Evolutionary conservation across 768 basidiomycete genomes (phyloP).

Genomic region (Pulveroboletus sp.): DNA sequence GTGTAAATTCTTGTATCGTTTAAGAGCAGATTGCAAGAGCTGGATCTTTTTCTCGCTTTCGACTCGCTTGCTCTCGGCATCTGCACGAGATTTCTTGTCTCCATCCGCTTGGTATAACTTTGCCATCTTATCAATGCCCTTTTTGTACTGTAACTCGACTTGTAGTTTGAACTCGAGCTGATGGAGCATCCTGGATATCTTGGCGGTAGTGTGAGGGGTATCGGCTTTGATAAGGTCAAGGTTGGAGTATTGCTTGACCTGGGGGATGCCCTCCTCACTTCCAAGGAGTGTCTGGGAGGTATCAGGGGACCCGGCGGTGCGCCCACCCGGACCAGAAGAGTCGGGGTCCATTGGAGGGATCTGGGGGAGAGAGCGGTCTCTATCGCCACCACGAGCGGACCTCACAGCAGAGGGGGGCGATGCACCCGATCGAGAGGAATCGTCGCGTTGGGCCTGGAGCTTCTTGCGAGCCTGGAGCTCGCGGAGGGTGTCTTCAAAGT

Average conservation of each 20-base stretch:
- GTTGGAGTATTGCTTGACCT: slow-evolving; percentile 72
- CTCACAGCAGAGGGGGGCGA: slow-evolving; percentile 16
- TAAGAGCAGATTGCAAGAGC: slow-evolving; percentile 86
- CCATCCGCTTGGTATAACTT: slow-evolving; percentile 95
- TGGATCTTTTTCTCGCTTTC: slow-evolving; percentile 98
- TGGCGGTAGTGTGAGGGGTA: slow-evolving; percentile 92
- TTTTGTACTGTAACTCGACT: slow-evolving; percentile 97
- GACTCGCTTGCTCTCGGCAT: slow-evolving; percentile 90
- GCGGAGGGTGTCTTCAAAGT: slow-evolving; percentile 83
- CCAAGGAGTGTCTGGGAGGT: slow-evolving; percentile 40
- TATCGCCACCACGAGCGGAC: slow-evolving; percentile 21
- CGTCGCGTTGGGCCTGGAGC: slow-evolving; percentile 52
- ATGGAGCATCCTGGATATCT: slow-evolving; percentile 97
- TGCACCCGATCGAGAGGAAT: slow-evolving; percentile 53
- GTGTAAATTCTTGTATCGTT: slow-evolving; percentile 94
- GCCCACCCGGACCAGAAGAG: slow-evolving; percentile 27
- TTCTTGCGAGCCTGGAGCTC: slow-evolving; percentile 79
- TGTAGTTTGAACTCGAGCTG: slow-evolving; percentile 99
- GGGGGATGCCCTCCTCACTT: slow-evolving; percentile 41
- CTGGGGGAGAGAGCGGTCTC: slow-evolving; percentile 38
- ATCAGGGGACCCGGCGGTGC: slow-evolving; percentile 35
- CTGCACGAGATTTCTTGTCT: slow-evolving; percentile 91
- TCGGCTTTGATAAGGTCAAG: slow-evolving; percentile 97
- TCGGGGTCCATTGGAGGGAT: slow-evolving; percentile 55
- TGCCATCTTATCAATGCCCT: slow-evolving; percentile 98